Evolutionary conservation across 2,329 filamentous ascomycete genomes (phyloP), one percentile per base, ranked within the genome.

Genomic region (Penicillium crustosum): DNA sequence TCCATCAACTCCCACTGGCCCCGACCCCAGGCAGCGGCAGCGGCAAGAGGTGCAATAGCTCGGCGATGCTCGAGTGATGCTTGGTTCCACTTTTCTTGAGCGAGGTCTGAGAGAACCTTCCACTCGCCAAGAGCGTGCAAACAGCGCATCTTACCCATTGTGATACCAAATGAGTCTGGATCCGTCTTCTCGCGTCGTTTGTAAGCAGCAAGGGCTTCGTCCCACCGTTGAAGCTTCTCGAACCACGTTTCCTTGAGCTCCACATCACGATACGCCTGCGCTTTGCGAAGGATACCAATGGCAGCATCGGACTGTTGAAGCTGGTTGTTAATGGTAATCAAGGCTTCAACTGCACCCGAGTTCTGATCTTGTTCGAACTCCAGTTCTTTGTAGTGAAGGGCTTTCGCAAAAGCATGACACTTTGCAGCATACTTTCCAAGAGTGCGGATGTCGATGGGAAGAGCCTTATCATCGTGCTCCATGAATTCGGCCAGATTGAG

Each of bases 121-220:
- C 94, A 99, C 75, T 99, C 94, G 61, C 94, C 94, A 36, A 99
- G 82, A 9, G 94, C 95, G 73, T 99, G 94, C 62, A 97, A 79
- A 82, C 94, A 99, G 48, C 94, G 88, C 94, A 99, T 99, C 78
- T 99, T 99, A 65, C 94, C 94, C 93, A 99, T 97, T 35, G 96
- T 92, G 53, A 99, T 91, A 59, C 97, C 94, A 60, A 99, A 91
- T 0, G 91, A 92, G 60, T 88, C 85, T 31, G 85, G 84, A 31
- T 91, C 82, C 64, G 91, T 87, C 51, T 80, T 77, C 68, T 97
- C 93, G 44, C 93, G 89, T 70, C 91, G 88, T 68, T 94, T 90
- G 71, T 97, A 97, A 48, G 94, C 95, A 45, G 88, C 86, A 55
- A 99, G 81, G 3, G 94, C 94, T 75, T 99, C 95, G 64, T 99